Evolutionary conservation across 2,329 filamentous ascomycete genomes (phyloP).

Genomic region (Cordyceps fumosorosea): DNA sequence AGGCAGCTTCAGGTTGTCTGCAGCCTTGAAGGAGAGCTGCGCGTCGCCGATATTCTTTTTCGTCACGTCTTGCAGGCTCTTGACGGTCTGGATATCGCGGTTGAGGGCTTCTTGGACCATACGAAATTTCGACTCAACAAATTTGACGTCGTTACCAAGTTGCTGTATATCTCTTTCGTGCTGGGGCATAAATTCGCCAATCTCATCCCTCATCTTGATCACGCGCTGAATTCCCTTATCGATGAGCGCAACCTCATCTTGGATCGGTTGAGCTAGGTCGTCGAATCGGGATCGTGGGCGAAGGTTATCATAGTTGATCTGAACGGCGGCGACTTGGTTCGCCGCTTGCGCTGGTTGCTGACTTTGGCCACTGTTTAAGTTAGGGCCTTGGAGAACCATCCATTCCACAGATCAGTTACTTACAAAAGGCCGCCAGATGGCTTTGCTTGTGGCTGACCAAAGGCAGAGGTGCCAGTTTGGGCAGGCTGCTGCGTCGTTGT

Average conservation of each 20-base stretch:
- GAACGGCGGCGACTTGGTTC: slow-evolving; percentile 61
- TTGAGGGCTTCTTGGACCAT: slow-evolving; percentile 39
- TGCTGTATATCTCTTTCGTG: slow-evolving; percentile 44
- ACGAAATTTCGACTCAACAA: slow-evolving; percentile 43
- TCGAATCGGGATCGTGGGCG: slow-evolving; percentile 86
- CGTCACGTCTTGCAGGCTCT: slow-evolving; percentile 52
- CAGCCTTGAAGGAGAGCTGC: slow-evolving; percentile 63
- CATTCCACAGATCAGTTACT: slow-evolving; percentile 2
- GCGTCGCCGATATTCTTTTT: slow-evolving; percentile 64
- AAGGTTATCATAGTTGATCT: slow-evolving; percentile 72
- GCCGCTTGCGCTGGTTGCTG: slow-evolving; percentile 2
- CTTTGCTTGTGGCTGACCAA: slow-evolving; percentile 29
- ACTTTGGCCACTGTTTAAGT: neutral
- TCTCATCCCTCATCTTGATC: slow-evolving; percentile 70
- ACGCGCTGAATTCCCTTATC: slow-evolving; percentile 77
- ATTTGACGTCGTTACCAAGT: slow-evolving; percentile 40
- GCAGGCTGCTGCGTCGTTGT: slow-evolving; percentile 10
- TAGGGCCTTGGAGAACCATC: neutral
- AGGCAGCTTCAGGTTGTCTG: slow-evolving; percentile 69
- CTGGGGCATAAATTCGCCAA: slow-evolving; percentile 59
- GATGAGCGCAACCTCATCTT: slow-evolving; percentile 68
- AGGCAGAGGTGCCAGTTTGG: slow-evolving; percentile 18
- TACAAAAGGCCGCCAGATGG: slow-evolving; percentile 28
- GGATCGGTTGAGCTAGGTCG: slow-evolving; percentile 76
- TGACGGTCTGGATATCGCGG: slow-evolving; percentile 56